Percentiles rank a stretch among this genome's conserved stretches.
Evolutionary conservation across 2,329 filamentous ascomycete genomes (phyloP).

Genomic region (Colletotrichum sp.): DNA sequence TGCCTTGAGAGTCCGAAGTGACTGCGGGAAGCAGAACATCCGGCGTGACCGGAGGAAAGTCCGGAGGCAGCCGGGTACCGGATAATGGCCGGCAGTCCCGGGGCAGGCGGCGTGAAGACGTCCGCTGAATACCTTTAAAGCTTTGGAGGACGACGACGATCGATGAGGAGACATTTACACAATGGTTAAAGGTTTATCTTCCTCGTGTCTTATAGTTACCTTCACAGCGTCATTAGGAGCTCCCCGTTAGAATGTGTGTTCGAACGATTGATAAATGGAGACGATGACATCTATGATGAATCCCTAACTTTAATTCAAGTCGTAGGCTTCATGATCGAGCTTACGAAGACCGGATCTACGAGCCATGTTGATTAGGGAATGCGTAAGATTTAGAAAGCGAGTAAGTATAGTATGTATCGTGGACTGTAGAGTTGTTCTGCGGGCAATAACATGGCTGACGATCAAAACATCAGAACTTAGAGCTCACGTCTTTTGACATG

Average conservation of each 20-base stretch:
- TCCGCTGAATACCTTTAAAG: neutral
- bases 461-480: too few species aligned
- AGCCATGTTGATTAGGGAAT: fast-evolving
- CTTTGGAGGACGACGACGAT: neutral
- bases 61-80: neutral
- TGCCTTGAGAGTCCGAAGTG: neutral
- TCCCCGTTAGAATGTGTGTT: neutral
- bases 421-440: fast-evolving
- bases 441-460: too few species aligned
- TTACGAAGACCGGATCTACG: fast-evolving
- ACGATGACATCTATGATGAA: neutral
- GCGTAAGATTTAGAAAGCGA: too few species aligned
- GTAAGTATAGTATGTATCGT: too few species aligned
- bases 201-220: neutral
- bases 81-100: neutral
- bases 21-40: neutral
- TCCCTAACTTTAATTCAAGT: neutral
- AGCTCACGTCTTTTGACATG: too few species aligned
- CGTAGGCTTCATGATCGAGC: neutral
- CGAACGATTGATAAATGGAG: neutral
- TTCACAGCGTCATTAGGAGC: neutral
- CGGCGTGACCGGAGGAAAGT: neutral
- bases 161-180: fast-evolving
- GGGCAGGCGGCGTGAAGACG: neutral
- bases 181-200: neutral